Conservation (phyloP, 2,329 filamentous ascomycete genomes). For the Sporothrix mexicana region DNA sequence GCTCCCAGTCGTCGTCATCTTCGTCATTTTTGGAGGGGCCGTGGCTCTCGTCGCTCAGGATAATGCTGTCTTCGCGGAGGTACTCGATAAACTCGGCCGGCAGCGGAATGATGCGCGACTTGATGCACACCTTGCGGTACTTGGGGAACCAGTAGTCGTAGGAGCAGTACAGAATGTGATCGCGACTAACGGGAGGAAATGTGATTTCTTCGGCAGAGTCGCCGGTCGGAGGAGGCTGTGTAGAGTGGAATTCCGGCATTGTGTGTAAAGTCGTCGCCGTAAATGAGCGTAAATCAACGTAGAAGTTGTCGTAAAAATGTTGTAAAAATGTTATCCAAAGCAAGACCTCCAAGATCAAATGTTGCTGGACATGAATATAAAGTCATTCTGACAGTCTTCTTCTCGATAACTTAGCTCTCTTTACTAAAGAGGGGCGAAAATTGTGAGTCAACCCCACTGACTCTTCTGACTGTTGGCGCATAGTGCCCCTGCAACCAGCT, state of each 20-base stretch:
- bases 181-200: constrained; percentile 83
- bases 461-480: background rate
- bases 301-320: background rate
- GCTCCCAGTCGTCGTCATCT: constrained; percentile 62
- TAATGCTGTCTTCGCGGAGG: constrained; percentile 88
- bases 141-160: constrained; percentile 91
- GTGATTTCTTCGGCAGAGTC: constrained; percentile 51
- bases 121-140: constrained; percentile 81
- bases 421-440: constrained; percentile 31
- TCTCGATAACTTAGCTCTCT: too few relatives aligned
- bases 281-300: background rate
- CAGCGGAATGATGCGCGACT: constrained; percentile 83
- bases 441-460: constrained; percentile 31
- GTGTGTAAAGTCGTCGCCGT: background rate
- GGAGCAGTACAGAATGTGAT: constrained; percentile 92
- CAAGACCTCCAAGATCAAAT: too few relatives aligned
- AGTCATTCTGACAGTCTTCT: too few relatives aligned
- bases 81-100: constrained; percentile 79
- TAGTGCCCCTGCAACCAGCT: background rate
- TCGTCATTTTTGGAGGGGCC: constrained; percentile 26
- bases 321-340: too few relatives aligned
- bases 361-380: background rate
- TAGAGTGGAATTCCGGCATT: constrained; percentile 45
- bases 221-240: constrained; percentile 27
- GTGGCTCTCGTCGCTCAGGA: constrained; percentile 72